phyloP scores from a whole-genome alignment of 2,329 filamentous ascomycete genomes.

The Penicillium palitans region DNA sequence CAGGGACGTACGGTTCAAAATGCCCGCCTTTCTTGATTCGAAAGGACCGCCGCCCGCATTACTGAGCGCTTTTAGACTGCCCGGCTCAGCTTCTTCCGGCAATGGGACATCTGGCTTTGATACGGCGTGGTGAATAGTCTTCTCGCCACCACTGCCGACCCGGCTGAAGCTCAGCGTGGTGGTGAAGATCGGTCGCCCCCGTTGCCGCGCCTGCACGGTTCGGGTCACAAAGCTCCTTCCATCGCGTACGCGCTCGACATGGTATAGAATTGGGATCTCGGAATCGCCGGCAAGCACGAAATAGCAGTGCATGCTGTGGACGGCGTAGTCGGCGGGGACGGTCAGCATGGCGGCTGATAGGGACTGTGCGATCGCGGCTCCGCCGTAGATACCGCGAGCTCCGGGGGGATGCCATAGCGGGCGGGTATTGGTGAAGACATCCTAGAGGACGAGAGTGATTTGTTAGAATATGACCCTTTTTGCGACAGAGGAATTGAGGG shows the following conservation, averaged over 20 bases:
- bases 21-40: constrained; percentile 57
- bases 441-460: constrained; percentile 47
- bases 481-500: background rate
- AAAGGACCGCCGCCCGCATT: constrained; percentile 53
- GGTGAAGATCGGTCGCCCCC: constrained; percentile 88
- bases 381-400: constrained; percentile 90
- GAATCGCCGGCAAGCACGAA: constrained; percentile 89
- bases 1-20: constrained; percentile 51
- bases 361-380: constrained; percentile 88
- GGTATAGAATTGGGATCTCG: constrained; percentile 84
- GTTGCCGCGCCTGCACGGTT: constrained; percentile 92
- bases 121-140: constrained; percentile 65
- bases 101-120: constrained; percentile 57
- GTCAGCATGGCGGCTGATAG: constrained; percentile 86
- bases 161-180: constrained; percentile 87
- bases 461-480: background rate
- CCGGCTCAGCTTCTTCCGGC: constrained; percentile 37
- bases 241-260: constrained; percentile 90
- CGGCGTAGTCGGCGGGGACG: constrained; percentile 73
- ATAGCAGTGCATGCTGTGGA: constrained; percentile 99
- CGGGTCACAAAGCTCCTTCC: constrained; percentile 86
- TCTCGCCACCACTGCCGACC: constrained; percentile 54
- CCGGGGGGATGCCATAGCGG: constrained; percentile 89
- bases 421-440: constrained; percentile 93
- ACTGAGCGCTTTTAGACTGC: constrained; percentile 31